Evolutionary conservation across 2,329 filamentous ascomycete species (phyloP).

Genomic region (Gnomoniopsis smithogilvyi): DNA sequence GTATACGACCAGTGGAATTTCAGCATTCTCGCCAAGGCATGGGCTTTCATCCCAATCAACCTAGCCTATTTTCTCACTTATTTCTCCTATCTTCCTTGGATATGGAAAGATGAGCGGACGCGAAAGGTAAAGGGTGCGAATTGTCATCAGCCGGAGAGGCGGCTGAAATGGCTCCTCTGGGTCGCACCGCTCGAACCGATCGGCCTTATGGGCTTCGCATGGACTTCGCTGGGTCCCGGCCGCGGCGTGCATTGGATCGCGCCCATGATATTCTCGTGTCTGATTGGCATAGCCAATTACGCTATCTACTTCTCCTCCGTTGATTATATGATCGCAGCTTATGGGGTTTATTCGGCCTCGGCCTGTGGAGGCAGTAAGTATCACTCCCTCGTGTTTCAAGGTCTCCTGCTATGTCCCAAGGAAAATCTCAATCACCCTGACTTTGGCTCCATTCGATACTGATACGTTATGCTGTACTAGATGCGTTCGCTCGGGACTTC

Average conservation of each 20-base stretch:
- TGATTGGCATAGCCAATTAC: constrained; percentile 63
- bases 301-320: constrained; percentile 65
- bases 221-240: constrained; percentile 51
- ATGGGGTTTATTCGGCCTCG: constrained; percentile 63
- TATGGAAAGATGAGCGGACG: constrained; percentile 30
- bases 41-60: constrained; percentile 21
- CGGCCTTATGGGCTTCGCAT: constrained; percentile 61
- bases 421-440: no score
- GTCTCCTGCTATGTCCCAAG: constrained; percentile 36
- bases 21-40: constrained; percentile 20
- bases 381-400: neutral
- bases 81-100: constrained; percentile 52
- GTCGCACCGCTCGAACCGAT: constrained; percentile 57
- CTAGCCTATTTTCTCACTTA: constrained; percentile 59
- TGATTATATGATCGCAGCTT: constrained; percentile 66
- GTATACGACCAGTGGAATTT: constrained; percentile 66
- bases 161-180: constrained; percentile 58
- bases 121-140: constrained; percentile 42
- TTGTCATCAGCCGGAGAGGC: constrained; percentile 46
- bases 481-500: constrained; percentile 64
- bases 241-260: constrained; percentile 55
- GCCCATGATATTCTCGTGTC: constrained; percentile 55
- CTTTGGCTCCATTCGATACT: no score
- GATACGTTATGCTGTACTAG: no score
- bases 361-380: constrained; percentile 50